Evolutionary conservation across 192 early-diverging fungal genomes (phyloP).

Genomic region (Coemansia sp.): DNA sequence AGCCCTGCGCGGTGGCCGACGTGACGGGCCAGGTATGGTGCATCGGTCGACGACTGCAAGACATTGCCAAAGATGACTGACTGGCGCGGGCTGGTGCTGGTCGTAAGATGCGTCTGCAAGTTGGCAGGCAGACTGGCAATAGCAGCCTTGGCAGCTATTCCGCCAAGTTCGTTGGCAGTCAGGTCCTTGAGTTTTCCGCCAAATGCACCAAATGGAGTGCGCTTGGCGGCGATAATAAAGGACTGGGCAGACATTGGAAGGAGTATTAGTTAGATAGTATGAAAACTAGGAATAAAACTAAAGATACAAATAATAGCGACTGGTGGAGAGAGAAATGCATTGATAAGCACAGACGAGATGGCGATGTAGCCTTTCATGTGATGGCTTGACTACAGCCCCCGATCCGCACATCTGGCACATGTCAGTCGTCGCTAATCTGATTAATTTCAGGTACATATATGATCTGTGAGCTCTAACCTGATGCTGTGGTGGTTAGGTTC

Average conservation of each 20-base stretch:
- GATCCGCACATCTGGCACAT: conserved; percentile 3
- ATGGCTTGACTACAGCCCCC: background rate
- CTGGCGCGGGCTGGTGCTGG: conserved; percentile 39
- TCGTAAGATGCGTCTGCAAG: conserved; percentile 58
- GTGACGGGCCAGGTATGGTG: conserved; percentile 90
- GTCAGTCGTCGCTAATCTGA: background rate
- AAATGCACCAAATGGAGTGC: conserved; percentile 90
- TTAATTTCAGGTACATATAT: background rate
- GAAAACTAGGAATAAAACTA: background rate
- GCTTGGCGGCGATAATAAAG: conserved; percentile 79
- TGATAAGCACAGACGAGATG: background rate
- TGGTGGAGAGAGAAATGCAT: background rate
- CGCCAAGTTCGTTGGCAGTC: conserved; percentile 82
- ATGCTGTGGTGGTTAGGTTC: background rate
- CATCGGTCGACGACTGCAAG: conserved; percentile 77
- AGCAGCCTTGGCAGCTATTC: conserved; percentile 88
- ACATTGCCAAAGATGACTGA: conserved; percentile 97
- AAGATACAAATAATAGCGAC: background rate
- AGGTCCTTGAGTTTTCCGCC: conserved; percentile 90
- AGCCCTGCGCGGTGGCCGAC: conserved; percentile 87
- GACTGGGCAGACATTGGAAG: conserved; percentile 55
- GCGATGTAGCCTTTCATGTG: background rate
- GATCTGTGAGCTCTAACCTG: background rate
- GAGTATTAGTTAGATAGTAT: background rate
- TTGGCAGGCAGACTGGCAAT: conserved; percentile 73